Evolutionary conservation across 148 eudicot genomes (phyloP).

Genomic region (Rhododendron ferrugineum): DNA sequence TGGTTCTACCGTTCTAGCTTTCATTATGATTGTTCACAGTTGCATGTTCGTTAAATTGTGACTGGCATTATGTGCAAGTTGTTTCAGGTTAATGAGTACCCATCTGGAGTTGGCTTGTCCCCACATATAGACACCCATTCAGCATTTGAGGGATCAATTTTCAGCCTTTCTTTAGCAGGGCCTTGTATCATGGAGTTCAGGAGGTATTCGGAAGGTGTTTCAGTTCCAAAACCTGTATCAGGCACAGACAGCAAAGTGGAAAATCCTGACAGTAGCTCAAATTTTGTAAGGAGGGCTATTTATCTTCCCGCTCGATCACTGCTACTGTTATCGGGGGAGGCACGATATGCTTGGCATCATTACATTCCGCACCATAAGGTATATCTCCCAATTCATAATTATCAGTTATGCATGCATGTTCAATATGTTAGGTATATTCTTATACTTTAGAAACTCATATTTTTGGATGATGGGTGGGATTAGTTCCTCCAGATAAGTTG

Average conservation of each 20-base stretch:
- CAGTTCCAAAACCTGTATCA: conserved; percentile 29
- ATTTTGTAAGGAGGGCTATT: conserved; percentile 56
- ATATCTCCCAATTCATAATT: not conserved
- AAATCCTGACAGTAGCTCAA: conserved; percentile 29
- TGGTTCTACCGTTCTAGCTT: not conserved
- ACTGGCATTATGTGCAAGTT: not conserved
- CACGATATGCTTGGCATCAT: conserved; percentile 97
- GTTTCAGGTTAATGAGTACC: conserved; percentile 90
- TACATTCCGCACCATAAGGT: conserved; percentile 99
- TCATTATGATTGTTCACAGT: not conserved
- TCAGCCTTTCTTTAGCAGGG: conserved; percentile 93
- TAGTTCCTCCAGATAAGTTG: not conserved
- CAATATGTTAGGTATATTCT: not conserved
- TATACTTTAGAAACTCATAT: not conserved
- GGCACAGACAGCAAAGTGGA: conserved; percentile 31
- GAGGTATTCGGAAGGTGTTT: conserved; percentile 50
- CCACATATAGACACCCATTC: conserved; percentile 98
- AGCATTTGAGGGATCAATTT: conserved; percentile 84
- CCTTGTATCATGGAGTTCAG: conserved; percentile 98
- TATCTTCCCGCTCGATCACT: conserved; percentile 90
- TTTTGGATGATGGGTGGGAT: not conserved
- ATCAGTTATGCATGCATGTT: not conserved
- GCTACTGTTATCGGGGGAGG: conserved; percentile 84
- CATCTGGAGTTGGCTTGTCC: conserved; percentile 92
- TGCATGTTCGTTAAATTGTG: not conserved